Percentiles rank a stretch among this genome's conserved stretches.
Conservation (phyloP, 2,329 filamentous ascomycete genomes). For the Purpureocillium lavendulum region DNA sequence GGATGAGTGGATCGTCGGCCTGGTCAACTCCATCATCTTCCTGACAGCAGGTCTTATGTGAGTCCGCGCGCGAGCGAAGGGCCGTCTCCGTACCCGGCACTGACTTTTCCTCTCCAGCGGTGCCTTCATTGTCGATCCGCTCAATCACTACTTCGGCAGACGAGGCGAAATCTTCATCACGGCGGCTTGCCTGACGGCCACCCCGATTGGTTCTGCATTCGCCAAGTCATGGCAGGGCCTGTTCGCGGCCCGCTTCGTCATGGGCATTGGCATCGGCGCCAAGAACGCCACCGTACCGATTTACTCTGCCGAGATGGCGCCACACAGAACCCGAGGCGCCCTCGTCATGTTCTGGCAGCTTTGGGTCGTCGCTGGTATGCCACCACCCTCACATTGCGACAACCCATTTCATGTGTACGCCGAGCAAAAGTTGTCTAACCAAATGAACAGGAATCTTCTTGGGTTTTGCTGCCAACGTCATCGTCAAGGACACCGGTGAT, state of each 20-base stretch:
- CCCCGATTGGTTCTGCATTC: slow-evolving; percentile 50
- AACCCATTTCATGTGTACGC: slow-evolving; percentile 10
- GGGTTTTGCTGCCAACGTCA: slow-evolving; percentile 42
- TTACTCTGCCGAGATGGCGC: slow-evolving; percentile 64
- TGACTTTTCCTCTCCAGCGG: slow-evolving; percentile 8
- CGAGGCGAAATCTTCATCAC: slow-evolving; percentile 59
- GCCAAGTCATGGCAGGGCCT: slow-evolving; percentile 58
- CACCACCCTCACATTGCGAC: not conserved
- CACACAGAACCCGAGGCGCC: slow-evolving; percentile 57
- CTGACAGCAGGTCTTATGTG: slow-evolving; percentile 49
- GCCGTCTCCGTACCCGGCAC: too few species aligned
- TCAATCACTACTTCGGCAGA: slow-evolving; percentile 55
- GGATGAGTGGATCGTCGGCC: slow-evolving; percentile 30
- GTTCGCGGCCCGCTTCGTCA: slow-evolving; percentile 55
- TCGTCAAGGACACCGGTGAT: slow-evolving; percentile 39
- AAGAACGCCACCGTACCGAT: slow-evolving; percentile 60
- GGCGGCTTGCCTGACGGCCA: slow-evolving; percentile 34
- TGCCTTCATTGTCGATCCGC: slow-evolving; percentile 28
- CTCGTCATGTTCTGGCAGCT: slow-evolving; percentile 70
- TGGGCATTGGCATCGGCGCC: slow-evolving; percentile 61
- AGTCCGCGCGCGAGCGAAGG: too few species aligned
- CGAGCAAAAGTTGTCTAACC: slow-evolving; percentile 3
- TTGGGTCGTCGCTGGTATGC: slow-evolving; percentile 18
- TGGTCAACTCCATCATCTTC: slow-evolving; percentile 21
- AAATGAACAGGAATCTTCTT: slow-evolving; percentile 27